Evolutionary conservation across 257 asterid genomes (phyloP).

Genomic region (Capsicum chinense): DNA sequence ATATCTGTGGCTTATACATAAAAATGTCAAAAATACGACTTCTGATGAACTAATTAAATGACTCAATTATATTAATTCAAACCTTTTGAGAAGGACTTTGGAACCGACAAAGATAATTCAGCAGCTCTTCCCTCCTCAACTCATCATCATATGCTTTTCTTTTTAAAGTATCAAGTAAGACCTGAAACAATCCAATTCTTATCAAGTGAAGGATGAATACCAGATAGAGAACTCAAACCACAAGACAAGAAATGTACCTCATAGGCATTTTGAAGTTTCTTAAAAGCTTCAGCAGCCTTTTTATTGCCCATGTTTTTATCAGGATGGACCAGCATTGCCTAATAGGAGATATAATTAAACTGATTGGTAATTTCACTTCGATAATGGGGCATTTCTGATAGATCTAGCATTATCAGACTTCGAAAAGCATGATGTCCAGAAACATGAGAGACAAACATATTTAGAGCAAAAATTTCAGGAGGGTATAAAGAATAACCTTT

Average conservation of each 20-base stretch:
- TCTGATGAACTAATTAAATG: background rate
- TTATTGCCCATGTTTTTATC: constrained; percentile 98
- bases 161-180: constrained; percentile 80
- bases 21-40: background rate
- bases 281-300: constrained; percentile 96
- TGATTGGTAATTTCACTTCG: constrained; percentile 24
- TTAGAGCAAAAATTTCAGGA: background rate
- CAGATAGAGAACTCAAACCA: background rate
- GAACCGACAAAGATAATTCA: constrained; percentile 74
- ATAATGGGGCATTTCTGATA: background rate
- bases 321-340: constrained; percentile 99
- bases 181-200: constrained; percentile 50
- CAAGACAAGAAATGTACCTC: constrained; percentile 54
- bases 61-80: constrained; percentile 25
- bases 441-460: background rate
- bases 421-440: constrained; percentile 20
- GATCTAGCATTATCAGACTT: constrained; percentile 5
- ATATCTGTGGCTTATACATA: background rate
- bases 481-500: constrained; percentile 59
- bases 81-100: constrained; percentile 80
- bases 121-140: constrained; percentile 88
- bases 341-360: constrained; percentile 36
- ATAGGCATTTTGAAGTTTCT: constrained; percentile 97
- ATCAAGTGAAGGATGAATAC: constrained; percentile 30
- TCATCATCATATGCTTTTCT: constrained; percentile 88